Base-by-base conservation (phyloP, 768 basidiomycete species). In the Suillus weaverae region DNA sequence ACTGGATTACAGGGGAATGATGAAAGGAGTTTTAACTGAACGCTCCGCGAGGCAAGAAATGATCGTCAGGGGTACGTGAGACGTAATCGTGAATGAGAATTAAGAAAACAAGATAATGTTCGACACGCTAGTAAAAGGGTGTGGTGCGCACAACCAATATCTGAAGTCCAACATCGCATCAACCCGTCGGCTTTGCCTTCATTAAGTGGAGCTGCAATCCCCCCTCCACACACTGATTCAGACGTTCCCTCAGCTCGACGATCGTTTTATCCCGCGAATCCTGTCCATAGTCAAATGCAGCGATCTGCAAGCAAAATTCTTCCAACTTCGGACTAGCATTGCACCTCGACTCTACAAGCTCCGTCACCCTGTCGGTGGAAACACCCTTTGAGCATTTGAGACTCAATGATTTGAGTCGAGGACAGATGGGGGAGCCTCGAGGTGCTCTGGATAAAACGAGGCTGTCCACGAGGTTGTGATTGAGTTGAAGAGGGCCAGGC, bases 221-320 rank as follows among this genome's bases (percentile, higher is more conserved):
- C 3, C 16, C 54, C 22, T 77, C 68, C 65, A 77, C 72, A 11
- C 62, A 67, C 35, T 43, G 50, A 20, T 5, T 48, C 56, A 76
- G 39, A 35, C 51, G 66, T 30, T 62, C 54, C 33, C 55, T 59
- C 22, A 72, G 43, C 36, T 72, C 60, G 22, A 38, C 51, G 32
- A 75, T 77, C 62, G 65, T 77, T 41, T 67, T 67, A 51, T 76
- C 76, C 62, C 76, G 55, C 44, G 51, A 70, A 44, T 75, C 74
- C 56, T 67, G 22, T 39, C 76, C 74, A 53, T 77, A 74, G 64
- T 74, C 71, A 41, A 74, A 76, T 39, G 67, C 62, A 14, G 68
- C 73, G 32, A 77, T 44, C 56, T 77, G 74, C 46, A 75, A 22
- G 43, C 64, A 61, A 48, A 75, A 73, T 46, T 30, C 60, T 56